phyloP scores from a whole-genome alignment of 1,284 basidiomycete species.

The Ganoderma lingzhi region DNA sequence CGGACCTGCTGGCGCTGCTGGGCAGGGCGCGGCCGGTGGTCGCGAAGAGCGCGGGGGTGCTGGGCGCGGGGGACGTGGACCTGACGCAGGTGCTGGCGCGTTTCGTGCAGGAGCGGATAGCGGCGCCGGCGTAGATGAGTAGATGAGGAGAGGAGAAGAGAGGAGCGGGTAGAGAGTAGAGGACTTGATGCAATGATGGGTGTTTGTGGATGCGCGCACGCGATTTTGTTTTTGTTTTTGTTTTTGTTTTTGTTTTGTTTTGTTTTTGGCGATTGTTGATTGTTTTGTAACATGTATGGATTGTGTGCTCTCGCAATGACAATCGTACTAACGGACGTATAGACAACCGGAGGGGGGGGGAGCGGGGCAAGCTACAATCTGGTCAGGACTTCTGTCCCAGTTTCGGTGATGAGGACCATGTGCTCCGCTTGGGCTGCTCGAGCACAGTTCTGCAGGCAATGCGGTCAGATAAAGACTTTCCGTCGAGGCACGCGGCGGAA shows the following conservation, averaged over 20 bases:
- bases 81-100: constrained; percentile 63
- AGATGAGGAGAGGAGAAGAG: not conserved
- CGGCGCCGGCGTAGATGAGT: constrained; percentile 30
- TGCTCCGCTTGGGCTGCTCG: constrained; percentile 89
- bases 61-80: constrained; percentile 54
- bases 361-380: constrained; percentile 21
- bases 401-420: constrained; percentile 84
- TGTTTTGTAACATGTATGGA: constrained; percentile 17
- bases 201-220: not conserved
- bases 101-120: constrained; percentile 72
- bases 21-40: constrained; percentile 69
- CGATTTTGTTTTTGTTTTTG: not conserved
- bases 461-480: not conserved
- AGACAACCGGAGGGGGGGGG: not conserved
- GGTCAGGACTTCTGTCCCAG: constrained; percentile 73
- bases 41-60: constrained; percentile 58
- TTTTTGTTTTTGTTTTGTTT: not conserved
- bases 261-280: not conserved
- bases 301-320: not conserved
- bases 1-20: constrained; percentile 73
- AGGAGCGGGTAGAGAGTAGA: not conserved
- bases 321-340: not conserved
- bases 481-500: not conserved
- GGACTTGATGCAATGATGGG: not conserved
- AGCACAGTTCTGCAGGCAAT: constrained; percentile 63